These are phyloP conservation scores for Soucietia sequanensis DNA, from an alignment of 805 yeast species.

Conservation along the genomic window DNA sequence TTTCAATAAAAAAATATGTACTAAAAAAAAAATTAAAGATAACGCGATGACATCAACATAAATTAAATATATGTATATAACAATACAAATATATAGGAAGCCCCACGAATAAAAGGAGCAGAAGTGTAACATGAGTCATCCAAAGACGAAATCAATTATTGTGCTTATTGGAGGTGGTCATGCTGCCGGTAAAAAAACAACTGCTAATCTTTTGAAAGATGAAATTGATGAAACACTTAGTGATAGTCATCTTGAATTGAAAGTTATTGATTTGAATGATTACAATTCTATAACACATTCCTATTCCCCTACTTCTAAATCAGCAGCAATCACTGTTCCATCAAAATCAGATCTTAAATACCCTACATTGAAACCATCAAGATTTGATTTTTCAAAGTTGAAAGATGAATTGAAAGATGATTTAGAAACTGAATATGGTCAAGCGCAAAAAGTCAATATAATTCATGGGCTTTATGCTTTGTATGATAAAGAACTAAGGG, in stretches of 20 bases:
- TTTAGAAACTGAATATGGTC: slow-evolving; percentile 15
- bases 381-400: slow-evolving; percentile 36
- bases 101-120: slow-evolving; percentile 2
- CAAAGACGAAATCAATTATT: slow-evolving; percentile 24
- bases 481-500: slow-evolving; percentile 56
- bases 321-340: slow-evolving; percentile 28
- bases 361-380: slow-evolving; percentile 35
- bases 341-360: slow-evolving; percentile 12
- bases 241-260: slow-evolving; percentile 16
- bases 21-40: too few species aligned
- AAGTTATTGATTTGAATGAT: slow-evolving; percentile 45
- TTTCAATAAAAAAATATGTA: too few species aligned
- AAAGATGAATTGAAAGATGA: slow-evolving; percentile 15
- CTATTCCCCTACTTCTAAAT: slow-evolving; percentile 14
- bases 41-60: too few species aligned
- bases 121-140: background rate
- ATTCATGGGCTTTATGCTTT: slow-evolving; percentile 82
- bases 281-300: slow-evolving; percentile 24
- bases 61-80: too few species aligned
- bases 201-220: slow-evolving; percentile 35
- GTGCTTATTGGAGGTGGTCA: slow-evolving; percentile 64
- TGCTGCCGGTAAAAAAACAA: slow-evolving; percentile 51
- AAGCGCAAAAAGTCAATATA: slow-evolving; percentile 32
- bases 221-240: slow-evolving; percentile 18
- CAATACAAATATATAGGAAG: background rate